Evolutionary conservation across 257 asterid species (phyloP), one percentile per base, ranked within the genome.

Genomic region (Oldenlandia corymbosa): DNA sequence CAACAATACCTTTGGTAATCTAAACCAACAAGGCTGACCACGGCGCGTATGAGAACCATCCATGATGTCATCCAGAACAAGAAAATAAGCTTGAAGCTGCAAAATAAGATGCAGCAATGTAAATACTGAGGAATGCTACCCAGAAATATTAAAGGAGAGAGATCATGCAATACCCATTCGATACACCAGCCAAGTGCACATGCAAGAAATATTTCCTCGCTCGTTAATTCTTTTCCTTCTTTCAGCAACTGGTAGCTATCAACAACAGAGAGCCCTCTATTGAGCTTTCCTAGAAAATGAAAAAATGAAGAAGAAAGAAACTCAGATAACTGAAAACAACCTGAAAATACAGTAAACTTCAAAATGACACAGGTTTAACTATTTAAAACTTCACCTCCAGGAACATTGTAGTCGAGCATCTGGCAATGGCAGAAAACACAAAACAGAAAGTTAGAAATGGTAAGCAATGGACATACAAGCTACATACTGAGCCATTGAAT

Each of bases 31-130:
- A 32, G 89, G 86, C 65, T 87, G 98, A 73, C 98, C 93, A 68
- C 98, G 88, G 45, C 97, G 81, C 5, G 95, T 92, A 58, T 87
- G 87, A 67, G 97, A 92, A 62, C 70, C 76, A 58, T 92, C 98
- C 98, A 87, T 89, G 26, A 92, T 92, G 59, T 92, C 97, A 75
- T 92, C 99, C 24, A 79, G 91, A 68, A 92, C 96, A 27, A 92
- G 98, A 60, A 92, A 89, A 76, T 85, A 92, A 36, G 98, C 95
- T 79, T 92, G 98, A 71, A 92, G 98, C 98, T 92, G 96, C 81
- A 81, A 67, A 14, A 59, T 18, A 11, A 11, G 10, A 45, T 24
- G n/a, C 14, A 36, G 34, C 26, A n/a, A 39, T 7, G 11, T 52
- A 36, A 62, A 32, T 24, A 26, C 41, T 28, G 31, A 0, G 28